Conservation (phyloP, 2,329 filamentous ascomycete genomes). For the Aspergillus sp. region DNA sequence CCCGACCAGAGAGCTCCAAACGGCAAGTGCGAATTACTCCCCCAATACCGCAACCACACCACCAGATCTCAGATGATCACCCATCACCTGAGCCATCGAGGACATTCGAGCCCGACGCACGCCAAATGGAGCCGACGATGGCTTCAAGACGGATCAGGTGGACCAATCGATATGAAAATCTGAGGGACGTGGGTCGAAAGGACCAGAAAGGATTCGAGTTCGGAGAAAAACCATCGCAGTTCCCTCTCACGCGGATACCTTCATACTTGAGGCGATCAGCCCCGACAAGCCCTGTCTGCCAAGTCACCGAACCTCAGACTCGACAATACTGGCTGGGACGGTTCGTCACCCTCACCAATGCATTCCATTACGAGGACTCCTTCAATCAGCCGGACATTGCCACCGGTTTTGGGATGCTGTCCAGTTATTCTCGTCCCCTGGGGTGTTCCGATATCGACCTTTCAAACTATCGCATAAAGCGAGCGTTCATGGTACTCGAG, state of each 20-base stretch:
- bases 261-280: slow-evolving; percentile 2
- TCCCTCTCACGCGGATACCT: background rate
- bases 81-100: background rate
- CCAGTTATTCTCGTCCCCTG: slow-evolving; percentile 19
- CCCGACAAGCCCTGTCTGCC: slow-evolving; percentile 1
- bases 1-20: background rate
- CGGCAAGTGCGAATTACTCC: background rate
- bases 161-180: slow-evolving; percentile 5
- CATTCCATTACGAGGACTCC: slow-evolving; percentile 33
- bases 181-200: slow-evolving; percentile 1
- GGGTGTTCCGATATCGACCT: slow-evolving; percentile 9
- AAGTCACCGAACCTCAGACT: slow-evolving; percentile 27
- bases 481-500: slow-evolving; percentile 36
- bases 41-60: background rate
- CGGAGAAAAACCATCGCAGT: slow-evolving; percentile 10
- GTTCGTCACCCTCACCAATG: slow-evolving; percentile 30
- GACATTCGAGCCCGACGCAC: background rate
- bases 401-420: slow-evolving; percentile 26
- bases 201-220: too few species aligned
- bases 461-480: slow-evolving; percentile 26
- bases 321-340: slow-evolving; percentile 33
- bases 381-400: slow-evolving; percentile 29
- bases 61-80: background rate
- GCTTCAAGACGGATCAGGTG: slow-evolving; percentile 4
- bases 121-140: background rate